These are phyloP conservation scores for Globisporangium viniferum DNA, from an alignment of 352 stramenopile genomes.

Conservation along the genomic window DNA sequence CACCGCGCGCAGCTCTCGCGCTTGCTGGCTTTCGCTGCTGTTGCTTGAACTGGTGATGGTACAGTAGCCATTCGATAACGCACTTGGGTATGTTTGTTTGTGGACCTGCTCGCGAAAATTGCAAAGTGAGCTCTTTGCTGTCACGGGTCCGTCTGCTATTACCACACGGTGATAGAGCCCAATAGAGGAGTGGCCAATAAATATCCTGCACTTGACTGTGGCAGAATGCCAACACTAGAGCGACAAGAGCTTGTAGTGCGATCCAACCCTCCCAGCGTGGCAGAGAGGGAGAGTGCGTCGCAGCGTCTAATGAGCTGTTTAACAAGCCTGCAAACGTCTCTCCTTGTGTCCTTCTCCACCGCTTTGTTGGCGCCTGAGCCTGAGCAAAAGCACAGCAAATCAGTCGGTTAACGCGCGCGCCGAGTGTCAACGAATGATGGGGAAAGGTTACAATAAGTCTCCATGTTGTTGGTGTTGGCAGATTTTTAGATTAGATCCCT, in stretches of 20 bases:
- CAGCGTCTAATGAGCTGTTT: neutral
- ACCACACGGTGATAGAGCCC: no score
- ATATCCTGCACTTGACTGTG: neutral
- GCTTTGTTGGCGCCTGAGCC: no score
- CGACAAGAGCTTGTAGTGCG: neutral
- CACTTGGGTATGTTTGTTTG: neutral
- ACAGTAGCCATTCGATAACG: constrained; percentile 10
- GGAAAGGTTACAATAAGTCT: constrained; percentile 9
- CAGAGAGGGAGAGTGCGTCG: no score
- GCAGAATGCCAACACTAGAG: neutral
- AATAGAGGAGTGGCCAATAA: neutral
- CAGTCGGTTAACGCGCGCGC: neutral
- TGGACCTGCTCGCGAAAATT: neutral
- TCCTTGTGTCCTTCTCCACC: neutral
- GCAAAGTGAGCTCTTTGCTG: neutral
- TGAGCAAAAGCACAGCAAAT: neutral
- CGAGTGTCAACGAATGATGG: neutral
- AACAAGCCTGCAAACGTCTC: neutral
- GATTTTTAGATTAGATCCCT: constrained; percentile 20
- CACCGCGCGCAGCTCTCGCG: constrained; percentile 45
- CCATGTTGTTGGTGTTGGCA: constrained; percentile 15
- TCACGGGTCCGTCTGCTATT: neutral
- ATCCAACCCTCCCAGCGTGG: neutral
- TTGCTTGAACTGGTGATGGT: neutral
- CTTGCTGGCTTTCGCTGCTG: neutral